These are phyloP conservation scores for Priceomyces melissophilus DNA, from an alignment of 805 yeast genomes.

Conservation along the genomic window DNA sequence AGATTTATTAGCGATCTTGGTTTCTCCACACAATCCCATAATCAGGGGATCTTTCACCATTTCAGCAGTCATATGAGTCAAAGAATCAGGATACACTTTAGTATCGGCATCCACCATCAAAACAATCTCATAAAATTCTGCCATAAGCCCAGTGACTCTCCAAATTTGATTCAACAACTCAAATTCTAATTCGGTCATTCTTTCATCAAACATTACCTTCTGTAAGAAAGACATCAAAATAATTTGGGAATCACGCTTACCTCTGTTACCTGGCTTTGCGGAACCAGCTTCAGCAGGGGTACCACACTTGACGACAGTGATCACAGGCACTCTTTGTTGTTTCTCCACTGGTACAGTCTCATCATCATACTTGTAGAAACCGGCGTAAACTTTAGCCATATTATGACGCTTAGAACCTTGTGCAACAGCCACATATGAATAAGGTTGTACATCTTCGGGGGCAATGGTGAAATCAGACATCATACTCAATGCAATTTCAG, in stretches of 20 bases:
- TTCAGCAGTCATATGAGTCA: slow-evolving; percentile 87
- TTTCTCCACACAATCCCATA: slow-evolving; percentile 95
- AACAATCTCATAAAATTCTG: slow-evolving; percentile 75
- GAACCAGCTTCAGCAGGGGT: slow-evolving; percentile 72
- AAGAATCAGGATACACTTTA: slow-evolving; percentile 77
- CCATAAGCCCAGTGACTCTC: slow-evolving; percentile 81
- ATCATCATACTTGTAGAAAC: slow-evolving; percentile 85
- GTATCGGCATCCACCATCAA: slow-evolving; percentile 97
- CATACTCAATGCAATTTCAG: slow-evolving; percentile 84
- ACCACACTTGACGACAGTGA: slow-evolving; percentile 83
- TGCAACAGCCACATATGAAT: slow-evolving; percentile 93
- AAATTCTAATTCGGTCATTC: slow-evolving; percentile 89
- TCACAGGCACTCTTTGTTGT: slow-evolving; percentile 81
- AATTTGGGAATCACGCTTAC: slow-evolving; percentile 92
- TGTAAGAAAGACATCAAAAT: slow-evolving; percentile 88
- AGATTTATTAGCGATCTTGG: slow-evolving; percentile 80
- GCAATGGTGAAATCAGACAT: slow-evolving; percentile 70
- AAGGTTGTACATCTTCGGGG: slow-evolving; percentile 70
- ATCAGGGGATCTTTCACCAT: slow-evolving; percentile 81
- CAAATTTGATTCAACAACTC: slow-evolving; percentile 73
- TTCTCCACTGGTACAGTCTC: slow-evolving; percentile 70
- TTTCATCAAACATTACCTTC: slow-evolving; percentile 82
- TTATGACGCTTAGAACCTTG: slow-evolving; percentile 93
- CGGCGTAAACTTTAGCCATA: slow-evolving; percentile 95
- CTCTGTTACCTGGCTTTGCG: slow-evolving; percentile 83